Evolutionary conservation across 768 basidiomycete genomes (phyloP).

Genomic region (Guyanaporus albipodus): DNA sequence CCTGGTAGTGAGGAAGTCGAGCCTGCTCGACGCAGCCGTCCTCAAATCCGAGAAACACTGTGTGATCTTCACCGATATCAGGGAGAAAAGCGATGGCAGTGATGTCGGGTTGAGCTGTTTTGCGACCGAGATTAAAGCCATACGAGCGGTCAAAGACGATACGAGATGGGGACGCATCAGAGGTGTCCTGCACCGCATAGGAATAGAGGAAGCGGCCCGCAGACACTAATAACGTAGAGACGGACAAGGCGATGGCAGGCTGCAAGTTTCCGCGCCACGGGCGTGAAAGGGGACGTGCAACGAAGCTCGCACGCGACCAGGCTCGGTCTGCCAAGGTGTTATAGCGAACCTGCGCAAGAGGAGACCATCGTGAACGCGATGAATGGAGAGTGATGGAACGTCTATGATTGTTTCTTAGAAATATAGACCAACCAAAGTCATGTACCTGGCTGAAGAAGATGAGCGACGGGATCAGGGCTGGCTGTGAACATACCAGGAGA

Average conservation of each 20-base stretch:
- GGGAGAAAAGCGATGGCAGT: constrained; percentile 50
- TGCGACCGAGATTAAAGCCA: constrained; percentile 34
- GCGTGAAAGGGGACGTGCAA: constrained; percentile 61
- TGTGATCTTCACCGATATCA: constrained; percentile 42
- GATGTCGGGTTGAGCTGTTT: constrained; percentile 41
- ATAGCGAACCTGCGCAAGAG: constrained; percentile 44
- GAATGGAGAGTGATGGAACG: constrained; percentile 50
- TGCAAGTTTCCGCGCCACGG: constrained; percentile 56
- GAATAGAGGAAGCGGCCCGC: constrained; percentile 56
- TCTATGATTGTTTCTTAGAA: constrained; percentile 48
- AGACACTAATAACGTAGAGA: constrained; percentile 55
- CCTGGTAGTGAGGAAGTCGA: constrained; percentile 25
- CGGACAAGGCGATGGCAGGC: constrained; percentile 53
- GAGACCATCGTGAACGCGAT: constrained; percentile 42
- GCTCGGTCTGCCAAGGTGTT: constrained; percentile 48
- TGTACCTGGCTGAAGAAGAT: constrained; percentile 42
- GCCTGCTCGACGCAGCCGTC: constrained; percentile 56
- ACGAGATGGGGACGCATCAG: constrained; percentile 37
- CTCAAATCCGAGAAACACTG: constrained; percentile 53
- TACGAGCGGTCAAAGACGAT: constrained; percentile 46
- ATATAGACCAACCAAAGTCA: constrained; percentile 56
- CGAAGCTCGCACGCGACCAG: constrained; percentile 49
- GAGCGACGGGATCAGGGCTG: neutral
- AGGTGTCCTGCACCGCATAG: constrained; percentile 43
- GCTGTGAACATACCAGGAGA: constrained; percentile 36